phyloP scores from a whole-genome alignment of 2,329 filamentous ascomycete species.

The Chrysosphaeria jannelii region DNA sequence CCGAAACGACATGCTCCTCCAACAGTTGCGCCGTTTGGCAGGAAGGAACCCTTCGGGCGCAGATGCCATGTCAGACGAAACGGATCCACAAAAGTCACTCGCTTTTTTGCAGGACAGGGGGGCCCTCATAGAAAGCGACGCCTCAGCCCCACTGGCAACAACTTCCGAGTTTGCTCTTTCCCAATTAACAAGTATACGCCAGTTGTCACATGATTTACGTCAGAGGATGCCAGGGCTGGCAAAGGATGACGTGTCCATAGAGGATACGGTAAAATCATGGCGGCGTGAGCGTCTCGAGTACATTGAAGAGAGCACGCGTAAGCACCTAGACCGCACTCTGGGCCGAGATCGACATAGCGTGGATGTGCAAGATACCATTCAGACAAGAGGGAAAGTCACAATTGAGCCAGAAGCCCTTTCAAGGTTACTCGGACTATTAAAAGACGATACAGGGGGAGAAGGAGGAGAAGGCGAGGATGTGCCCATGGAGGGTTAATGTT shows the following conservation, averaged over 20 bases:
- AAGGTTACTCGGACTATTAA: too few species aligned
- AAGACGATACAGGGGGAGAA: too few species aligned
- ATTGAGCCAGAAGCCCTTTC: too few species aligned
- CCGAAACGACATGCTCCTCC: constrained; percentile 41
- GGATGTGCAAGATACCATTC: too few species aligned
- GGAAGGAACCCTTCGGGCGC: too few species aligned
- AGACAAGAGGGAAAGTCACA: too few species aligned
- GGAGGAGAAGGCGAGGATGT: too few species aligned
- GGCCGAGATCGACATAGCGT: too few species aligned
- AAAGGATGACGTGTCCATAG: constrained; percentile 2
- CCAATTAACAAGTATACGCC: constrained; percentile 52
- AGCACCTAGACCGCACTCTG: constrained; percentile 41
- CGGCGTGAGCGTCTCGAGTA: constrained; percentile 49
- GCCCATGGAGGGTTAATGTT: too few species aligned
- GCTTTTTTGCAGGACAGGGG: constrained; percentile 26
- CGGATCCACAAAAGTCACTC: constrained; percentile 10
- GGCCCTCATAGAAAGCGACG: constrained; percentile 18
- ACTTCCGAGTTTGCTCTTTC: constrained; percentile 52
- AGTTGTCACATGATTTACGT: constrained; percentile 27
- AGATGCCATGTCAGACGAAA: not conserved
- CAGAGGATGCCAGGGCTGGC: constrained; percentile 33
- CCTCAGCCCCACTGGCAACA: constrained; percentile 28
- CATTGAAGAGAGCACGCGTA: constrained; percentile 48
- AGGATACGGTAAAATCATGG: constrained; percentile 18
- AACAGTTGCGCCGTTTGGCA: constrained; percentile 20